Base-by-base conservation (phyloP, 139 green algal genomes). In the Gonium pectorale region DNA sequence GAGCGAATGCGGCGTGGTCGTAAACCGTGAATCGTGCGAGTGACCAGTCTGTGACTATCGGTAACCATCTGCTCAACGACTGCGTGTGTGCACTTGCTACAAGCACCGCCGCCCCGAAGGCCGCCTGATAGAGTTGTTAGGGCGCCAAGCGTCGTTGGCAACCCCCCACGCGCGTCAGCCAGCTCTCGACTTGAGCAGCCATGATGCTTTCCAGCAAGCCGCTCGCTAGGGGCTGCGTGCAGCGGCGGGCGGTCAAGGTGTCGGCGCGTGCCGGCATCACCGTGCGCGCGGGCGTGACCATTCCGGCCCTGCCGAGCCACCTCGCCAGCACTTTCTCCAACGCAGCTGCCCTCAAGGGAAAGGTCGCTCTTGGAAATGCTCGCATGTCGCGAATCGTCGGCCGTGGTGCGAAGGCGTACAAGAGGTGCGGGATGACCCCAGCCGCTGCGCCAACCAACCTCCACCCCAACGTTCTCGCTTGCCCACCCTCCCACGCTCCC, bases 251-350 rank as follows among this genome's bases (percentile, higher is more conserved):
- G 15, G 60, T 81, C 19, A 46, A 79, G 52, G 80, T 86, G 67
- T 80, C 80, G 13, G 80, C 68, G 44, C 80, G 68, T 60, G 67
- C 51, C 52, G 80, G 52, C 35, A 71, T 67, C 38, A 31, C 67
- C 2, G 21, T 60, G 17, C 80, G 40, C 29, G 3, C 56, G 60
- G 62, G 77, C 77, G 43, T 7, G 29, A 24, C 77, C n/a, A 24
- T 68, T 5, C 72, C 72, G 7, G 60, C 77, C 43, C 46, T 64
- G 37, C 46, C 63, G 24, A 80, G 49, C 84, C 64, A 80, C 84
- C 59, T 73, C 38, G 33, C 44, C 52, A 82, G 54, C 44, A 70
- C 59, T 37, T 89, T 86, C 77, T 26, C 56, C 15, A 89, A 89
- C 51, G 54, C 56, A 21, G 33, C 68, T 2, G 68, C 77, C 1